These are phyloP conservation scores for Lagerstroemia speciosa DNA, from an alignment of 345 rosid genomes.

Conservation along the genomic window DNA sequence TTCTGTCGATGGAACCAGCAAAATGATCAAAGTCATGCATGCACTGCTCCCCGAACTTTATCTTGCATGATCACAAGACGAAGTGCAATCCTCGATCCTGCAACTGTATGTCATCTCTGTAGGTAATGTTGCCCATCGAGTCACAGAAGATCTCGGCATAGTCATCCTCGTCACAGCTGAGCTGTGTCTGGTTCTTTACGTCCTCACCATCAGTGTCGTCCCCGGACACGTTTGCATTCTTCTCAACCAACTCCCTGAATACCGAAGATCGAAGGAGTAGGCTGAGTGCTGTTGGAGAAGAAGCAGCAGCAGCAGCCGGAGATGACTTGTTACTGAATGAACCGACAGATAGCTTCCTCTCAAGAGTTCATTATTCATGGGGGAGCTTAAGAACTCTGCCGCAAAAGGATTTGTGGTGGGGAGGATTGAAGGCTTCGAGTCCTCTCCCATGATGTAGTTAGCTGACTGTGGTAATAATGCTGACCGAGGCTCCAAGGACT, in stretches of 20 bases:
- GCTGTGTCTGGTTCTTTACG: slow-evolving; percentile 14
- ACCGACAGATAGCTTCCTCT: slow-evolving; percentile 7
- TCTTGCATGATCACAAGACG: slow-evolving; percentile 14
- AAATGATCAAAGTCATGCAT: not conserved
- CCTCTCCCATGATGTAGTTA: slow-evolving; percentile 22
- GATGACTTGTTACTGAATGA: slow-evolving; percentile 15
- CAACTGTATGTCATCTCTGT: slow-evolving; percentile 21
- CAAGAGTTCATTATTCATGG: slow-evolving; percentile 18
- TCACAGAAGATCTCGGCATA: slow-evolving; percentile 30
- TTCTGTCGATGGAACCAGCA: not conserved
- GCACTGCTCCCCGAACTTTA: not conserved
- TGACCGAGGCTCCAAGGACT: slow-evolving; percentile 10
- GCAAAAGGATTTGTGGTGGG: slow-evolving; percentile 13
- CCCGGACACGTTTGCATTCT: slow-evolving; percentile 27
- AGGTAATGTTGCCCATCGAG: slow-evolving; percentile 23
- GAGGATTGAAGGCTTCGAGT: slow-evolving; percentile 20
- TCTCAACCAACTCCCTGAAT: slow-evolving; percentile 45
- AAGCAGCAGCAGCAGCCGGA: too few species aligned
- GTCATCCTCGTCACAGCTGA: slow-evolving; percentile 27
- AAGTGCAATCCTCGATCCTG: slow-evolving; percentile 27
- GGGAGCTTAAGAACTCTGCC: slow-evolving; percentile 14
- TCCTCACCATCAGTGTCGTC: slow-evolving; percentile 31
- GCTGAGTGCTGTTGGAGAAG: slow-evolving; percentile 44
- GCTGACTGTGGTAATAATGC: slow-evolving; percentile 9
- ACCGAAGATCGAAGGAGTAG: slow-evolving; percentile 48